Conservation (phyloP, 2,329 filamentous ascomycete species). For the Raffaelea ambrosiae region DNA sequence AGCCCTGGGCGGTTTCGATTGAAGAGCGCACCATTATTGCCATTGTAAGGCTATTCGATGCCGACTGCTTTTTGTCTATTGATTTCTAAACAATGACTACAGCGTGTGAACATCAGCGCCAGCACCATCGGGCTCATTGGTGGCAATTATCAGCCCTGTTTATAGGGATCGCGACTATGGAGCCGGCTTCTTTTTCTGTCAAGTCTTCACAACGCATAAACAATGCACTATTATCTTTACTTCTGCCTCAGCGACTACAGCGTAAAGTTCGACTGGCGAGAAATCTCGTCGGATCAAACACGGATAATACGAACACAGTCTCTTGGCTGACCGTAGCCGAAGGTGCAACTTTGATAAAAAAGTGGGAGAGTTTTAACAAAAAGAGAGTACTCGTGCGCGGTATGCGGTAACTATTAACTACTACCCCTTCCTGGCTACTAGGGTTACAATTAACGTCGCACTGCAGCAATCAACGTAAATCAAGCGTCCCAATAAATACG, state of each 20-base stretch:
- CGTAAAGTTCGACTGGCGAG: constrained; percentile 40
- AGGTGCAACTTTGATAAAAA: constrained; percentile 1
- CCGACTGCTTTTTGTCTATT: too few species aligned
- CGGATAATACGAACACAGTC: constrained; percentile 1
- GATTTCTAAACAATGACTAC: neutral
- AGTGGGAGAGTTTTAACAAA: neutral
- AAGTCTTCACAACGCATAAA: constrained; percentile 37
- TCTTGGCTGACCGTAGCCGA: constrained; percentile 1
- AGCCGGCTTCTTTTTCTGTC: constrained; percentile 8
- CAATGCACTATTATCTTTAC: constrained; percentile 44
- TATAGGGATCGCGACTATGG: constrained; percentile 9
- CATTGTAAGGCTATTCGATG: too few species aligned
- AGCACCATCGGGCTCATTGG: constrained; percentile 5
- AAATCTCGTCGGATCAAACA: constrained; percentile 25
- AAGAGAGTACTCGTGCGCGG: neutral
- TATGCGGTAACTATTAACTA: too few species aligned
- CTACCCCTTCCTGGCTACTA: too few species aligned
- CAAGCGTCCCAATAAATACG: neutral
- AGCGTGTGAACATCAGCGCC: constrained; percentile 9
- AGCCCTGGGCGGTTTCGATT: too few species aligned
- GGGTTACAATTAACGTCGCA: neutral
- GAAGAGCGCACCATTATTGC: too few species aligned
- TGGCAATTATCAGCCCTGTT: constrained; percentile 7
- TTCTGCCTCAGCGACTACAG: constrained; percentile 32
- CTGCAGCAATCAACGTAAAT: neutral